Evolutionary conservation across 352 stramenopile species (phyloP).

Genomic region (Pythium sukuiense): DNA sequence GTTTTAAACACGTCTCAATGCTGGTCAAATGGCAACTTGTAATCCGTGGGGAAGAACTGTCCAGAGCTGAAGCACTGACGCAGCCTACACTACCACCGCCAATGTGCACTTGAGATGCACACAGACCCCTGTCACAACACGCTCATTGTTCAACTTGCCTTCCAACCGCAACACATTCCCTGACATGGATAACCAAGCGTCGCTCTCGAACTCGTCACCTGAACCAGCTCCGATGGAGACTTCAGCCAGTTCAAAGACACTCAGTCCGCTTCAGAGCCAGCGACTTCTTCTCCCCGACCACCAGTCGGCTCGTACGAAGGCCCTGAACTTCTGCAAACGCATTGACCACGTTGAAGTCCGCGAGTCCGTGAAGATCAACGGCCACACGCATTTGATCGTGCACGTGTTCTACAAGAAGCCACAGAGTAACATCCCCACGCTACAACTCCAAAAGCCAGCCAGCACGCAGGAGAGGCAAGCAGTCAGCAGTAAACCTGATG

Average conservation of each 20-base stretch:
- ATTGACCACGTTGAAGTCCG: conserved; percentile 58
- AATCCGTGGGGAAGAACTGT: no score
- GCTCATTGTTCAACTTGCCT: background rate
- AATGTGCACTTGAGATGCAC: background rate
- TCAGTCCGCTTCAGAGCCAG: conserved; percentile 2
- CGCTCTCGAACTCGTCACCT: no score
- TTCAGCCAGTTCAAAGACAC: background rate
- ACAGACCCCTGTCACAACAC: background rate
- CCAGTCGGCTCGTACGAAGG: conserved; percentile 6
- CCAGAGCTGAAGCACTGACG: background rate
- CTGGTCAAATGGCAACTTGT: no score
- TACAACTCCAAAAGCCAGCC: background rate
- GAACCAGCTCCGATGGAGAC: background rate
- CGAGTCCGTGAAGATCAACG: conserved; percentile 44
- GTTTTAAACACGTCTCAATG: no score
- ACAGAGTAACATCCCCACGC: conserved; percentile 27
- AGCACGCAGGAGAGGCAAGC: no score
- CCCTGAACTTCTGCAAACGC: conserved; percentile 34
- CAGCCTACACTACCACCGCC: background rate
- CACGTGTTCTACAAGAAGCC: conserved; percentile 44
- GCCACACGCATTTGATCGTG: conserved; percentile 45
- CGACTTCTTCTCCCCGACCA: conserved; percentile 1
- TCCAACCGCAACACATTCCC: background rate
- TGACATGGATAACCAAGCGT: background rate
- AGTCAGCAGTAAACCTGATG: background rate